phyloP scores from a whole-genome alignment of 768 basidiomycete genomes.

The Hypholoma sublateritium region DNA sequence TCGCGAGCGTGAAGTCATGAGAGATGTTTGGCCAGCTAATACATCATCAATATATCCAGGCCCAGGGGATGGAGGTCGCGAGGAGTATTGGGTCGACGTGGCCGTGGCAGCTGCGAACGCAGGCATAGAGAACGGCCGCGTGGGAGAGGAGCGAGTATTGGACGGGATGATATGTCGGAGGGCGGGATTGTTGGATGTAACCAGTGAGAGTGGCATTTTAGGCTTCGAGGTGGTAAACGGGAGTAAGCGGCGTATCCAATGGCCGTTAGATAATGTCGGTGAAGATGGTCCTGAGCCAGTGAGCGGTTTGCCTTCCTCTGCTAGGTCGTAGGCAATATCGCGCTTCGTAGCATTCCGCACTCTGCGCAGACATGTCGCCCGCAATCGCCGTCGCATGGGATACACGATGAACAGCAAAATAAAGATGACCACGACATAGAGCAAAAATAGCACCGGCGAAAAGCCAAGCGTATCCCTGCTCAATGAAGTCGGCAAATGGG shows the following conservation, averaged over 20 bases:
- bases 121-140: slow-evolving; percentile 36
- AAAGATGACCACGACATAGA: slow-evolving; percentile 47
- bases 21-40: slow-evolving; percentile 33
- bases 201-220: slow-evolving; percentile 23
- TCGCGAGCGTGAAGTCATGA: slow-evolving; percentile 60
- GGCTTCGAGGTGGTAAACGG: slow-evolving; percentile 25
- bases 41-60: slow-evolving; percentile 39
- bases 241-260: slow-evolving; percentile 36
- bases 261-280: slow-evolving; percentile 27
- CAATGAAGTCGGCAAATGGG: slow-evolving; percentile 66
- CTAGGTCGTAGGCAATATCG: slow-evolving; percentile 31
- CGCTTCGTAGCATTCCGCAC: slow-evolving; percentile 36
- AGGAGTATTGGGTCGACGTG: slow-evolving; percentile 38
- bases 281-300: slow-evolving; percentile 30
- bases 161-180: slow-evolving; percentile 26
- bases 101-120: slow-evolving; percentile 22
- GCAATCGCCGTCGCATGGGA: slow-evolving; percentile 59
- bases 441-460: slow-evolving; percentile 62
- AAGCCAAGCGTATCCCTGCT: slow-evolving; percentile 69
- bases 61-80: slow-evolving; percentile 50
- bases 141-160: slow-evolving; percentile 31
- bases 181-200: slow-evolving; percentile 25
- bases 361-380: slow-evolving; percentile 44
- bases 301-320: slow-evolving; percentile 51
- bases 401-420: slow-evolving; percentile 44